A percentile compares a stretch with the other conserved stretches of the same genome.
Evolutionary conservation across 805 yeast species (phyloP).

Genomic region (Candida rishiriensis): DNA sequence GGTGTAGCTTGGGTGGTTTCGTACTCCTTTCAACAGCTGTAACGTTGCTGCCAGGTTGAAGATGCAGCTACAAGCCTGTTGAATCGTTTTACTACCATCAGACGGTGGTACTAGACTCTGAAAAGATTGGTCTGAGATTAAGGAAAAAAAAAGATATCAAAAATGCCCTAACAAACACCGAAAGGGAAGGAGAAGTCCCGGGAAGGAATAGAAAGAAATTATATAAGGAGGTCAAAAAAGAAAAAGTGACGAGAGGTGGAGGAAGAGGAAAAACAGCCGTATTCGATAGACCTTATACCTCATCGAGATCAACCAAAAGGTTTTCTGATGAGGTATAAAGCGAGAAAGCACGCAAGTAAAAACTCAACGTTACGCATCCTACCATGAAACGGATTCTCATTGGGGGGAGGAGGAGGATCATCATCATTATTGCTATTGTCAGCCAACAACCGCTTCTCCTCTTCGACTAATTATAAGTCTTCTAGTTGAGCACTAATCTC

Average conservation of each 20-base stretch:
- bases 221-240: constrained; percentile 1
- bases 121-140: not conserved
- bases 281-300: no score
- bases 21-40: no score
- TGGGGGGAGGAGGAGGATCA: not conserved
- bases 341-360: constrained; percentile 12
- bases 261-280: constrained; percentile 1
- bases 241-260: not conserved
- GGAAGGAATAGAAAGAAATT: not conserved
- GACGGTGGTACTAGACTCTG: no score
- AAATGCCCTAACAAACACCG: not conserved
- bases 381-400: not conserved
- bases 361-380: constrained; percentile 6
- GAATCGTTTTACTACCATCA: no score
- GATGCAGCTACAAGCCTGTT: no score
- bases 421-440: not conserved
- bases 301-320: constrained; percentile 2
- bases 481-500: constrained; percentile 96
- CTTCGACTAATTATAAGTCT: constrained; percentile 39
- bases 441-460: not conserved
- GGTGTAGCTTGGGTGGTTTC: no score
- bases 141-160: not conserved
- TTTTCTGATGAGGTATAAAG: constrained; percentile 16
- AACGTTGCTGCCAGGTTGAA: no score
- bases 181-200: not conserved